These are phyloP conservation scores for Plantago major DNA, from an alignment of 257 asterid genomes.

Conservation along the genomic window DNA sequence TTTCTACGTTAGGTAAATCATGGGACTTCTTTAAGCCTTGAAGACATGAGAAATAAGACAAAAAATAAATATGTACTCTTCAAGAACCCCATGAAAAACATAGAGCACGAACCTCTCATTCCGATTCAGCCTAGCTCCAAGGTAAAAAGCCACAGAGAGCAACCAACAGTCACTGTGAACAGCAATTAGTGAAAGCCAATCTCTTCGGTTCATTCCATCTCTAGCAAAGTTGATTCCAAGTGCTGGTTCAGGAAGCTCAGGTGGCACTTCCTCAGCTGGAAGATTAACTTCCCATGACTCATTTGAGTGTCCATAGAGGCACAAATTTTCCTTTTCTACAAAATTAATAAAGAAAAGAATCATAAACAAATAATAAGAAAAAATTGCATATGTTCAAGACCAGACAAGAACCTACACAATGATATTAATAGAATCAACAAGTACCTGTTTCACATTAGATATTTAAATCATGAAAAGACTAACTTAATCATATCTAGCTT, in stretches of 20 bases:
- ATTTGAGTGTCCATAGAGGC: conserved; percentile 86
- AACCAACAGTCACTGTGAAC: conserved; percentile 98
- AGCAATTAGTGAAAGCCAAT: conserved; percentile 93
- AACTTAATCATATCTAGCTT: background rate
- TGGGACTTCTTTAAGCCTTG: too few species aligned
- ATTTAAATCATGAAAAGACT: background rate
- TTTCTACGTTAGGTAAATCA: too few species aligned
- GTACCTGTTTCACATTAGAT: background rate
- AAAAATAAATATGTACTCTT: conserved; percentile 15
- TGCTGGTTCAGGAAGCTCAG: conserved; percentile 96
- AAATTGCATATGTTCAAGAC: too few species aligned
- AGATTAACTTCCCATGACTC: conserved; percentile 94
- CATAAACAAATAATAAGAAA: background rate
- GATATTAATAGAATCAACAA: background rate
- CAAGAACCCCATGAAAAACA: conserved; percentile 11
- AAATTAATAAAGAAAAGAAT: conserved; percentile 1
- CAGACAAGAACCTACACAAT: too few species aligned
- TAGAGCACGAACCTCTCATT: conserved; percentile 54
- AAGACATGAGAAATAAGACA: background rate
- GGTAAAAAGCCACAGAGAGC: conserved; percentile 90
- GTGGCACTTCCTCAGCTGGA: conserved; percentile 98
- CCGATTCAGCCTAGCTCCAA: conserved; percentile 82
- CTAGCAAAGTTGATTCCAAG: conserved; percentile 90
- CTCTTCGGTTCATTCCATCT: conserved; percentile 93
- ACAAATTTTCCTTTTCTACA: conserved; percentile 89